phyloP scores from a whole-genome alignment of 2,329 filamentous ascomycete species.

The Calycina herbarum region DNA sequence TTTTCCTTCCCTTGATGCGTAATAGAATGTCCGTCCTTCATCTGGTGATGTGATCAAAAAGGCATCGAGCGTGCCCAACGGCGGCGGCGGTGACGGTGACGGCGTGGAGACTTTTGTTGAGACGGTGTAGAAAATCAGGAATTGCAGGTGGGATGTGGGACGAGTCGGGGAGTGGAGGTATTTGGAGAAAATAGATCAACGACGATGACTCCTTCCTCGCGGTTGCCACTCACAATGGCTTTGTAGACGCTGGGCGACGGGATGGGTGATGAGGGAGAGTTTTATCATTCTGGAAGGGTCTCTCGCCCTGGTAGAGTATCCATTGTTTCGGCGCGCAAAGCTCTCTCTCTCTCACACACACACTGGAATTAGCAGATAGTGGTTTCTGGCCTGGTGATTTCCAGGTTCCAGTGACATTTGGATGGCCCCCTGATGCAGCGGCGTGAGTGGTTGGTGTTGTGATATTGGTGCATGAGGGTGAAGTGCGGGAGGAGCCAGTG shows the following conservation, averaged over 20 bases:
- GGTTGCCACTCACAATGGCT: constrained; percentile 30
- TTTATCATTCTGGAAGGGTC: not conserved
- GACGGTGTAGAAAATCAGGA: constrained; percentile 13
- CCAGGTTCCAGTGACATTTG: not conserved
- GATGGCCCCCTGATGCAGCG: not conserved
- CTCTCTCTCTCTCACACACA: no score
- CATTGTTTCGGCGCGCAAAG: constrained; percentile 14
- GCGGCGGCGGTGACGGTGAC: constrained; percentile 15
- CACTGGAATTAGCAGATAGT: not conserved
- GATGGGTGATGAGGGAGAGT: not conserved
- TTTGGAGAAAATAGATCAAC: constrained; percentile 10
- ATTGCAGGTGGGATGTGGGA: constrained; percentile 14
- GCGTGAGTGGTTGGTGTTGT: constrained; percentile 28
- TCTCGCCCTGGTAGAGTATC: not conserved
- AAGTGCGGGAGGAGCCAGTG: constrained; percentile 9
- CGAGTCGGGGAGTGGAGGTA: constrained; percentile 18
- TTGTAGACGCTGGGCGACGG: constrained; percentile 32
- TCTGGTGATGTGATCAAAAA: not conserved
- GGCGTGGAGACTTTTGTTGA: constrained; percentile 6
- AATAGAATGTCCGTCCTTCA: not conserved
- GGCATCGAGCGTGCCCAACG: constrained; percentile 12
- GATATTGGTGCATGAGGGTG: constrained; percentile 25
- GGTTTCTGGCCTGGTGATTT: not conserved
- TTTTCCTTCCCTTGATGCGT: not conserved
- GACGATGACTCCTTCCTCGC: constrained; percentile 9